A percentile compares a stretch with the other conserved stretches of the same genome.
These are phyloP conservation scores for Pseudocercospora vitis DNA, from an alignment of 2,329 filamentous ascomycete species.

Conservation along the genomic window DNA sequence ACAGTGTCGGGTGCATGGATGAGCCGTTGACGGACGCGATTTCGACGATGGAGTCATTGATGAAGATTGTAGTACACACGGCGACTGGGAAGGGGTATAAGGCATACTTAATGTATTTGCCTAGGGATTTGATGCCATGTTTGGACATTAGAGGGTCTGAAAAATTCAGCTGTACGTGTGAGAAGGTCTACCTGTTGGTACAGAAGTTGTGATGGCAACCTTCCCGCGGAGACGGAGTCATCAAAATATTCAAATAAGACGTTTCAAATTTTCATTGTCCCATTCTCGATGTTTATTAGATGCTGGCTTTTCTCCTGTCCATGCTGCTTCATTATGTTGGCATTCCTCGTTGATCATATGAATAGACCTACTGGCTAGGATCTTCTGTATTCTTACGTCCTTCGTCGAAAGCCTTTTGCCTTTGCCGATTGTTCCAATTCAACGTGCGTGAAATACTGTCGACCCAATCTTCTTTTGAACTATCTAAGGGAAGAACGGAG, in stretches of 20 bases:
- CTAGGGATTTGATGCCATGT: not conserved
- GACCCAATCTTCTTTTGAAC: slow-evolving; percentile 75
- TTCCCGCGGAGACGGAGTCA: not conserved
- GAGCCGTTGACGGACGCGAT: slow-evolving; percentile 41
- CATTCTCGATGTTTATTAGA: no score
- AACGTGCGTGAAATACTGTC: slow-evolving; percentile 77
- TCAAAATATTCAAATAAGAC: not conserved
- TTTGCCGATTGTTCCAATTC: slow-evolving; percentile 78
- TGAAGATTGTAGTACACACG: slow-evolving; percentile 26
- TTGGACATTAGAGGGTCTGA: no score
- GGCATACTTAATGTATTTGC: slow-evolving; percentile 10
- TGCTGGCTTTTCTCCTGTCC: no score
- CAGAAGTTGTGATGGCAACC: not conserved
- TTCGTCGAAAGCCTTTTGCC: slow-evolving; percentile 64
- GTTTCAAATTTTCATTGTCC: no score
- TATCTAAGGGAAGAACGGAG: slow-evolving; percentile 67
- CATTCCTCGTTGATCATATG: not conserved
- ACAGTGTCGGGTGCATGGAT: slow-evolving; percentile 50
- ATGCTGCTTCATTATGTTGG: no score
- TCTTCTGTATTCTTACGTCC: slow-evolving; percentile 7
- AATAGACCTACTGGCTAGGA: not conserved
- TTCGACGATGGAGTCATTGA: slow-evolving; percentile 45
- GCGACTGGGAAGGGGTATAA: slow-evolving; percentile 15
- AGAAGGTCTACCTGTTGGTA: no score
- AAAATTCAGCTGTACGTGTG: no score